Conservation (phyloP, 495 filamentous ascomycete genomes). For the Saxispiralis lemnorum region DNA sequence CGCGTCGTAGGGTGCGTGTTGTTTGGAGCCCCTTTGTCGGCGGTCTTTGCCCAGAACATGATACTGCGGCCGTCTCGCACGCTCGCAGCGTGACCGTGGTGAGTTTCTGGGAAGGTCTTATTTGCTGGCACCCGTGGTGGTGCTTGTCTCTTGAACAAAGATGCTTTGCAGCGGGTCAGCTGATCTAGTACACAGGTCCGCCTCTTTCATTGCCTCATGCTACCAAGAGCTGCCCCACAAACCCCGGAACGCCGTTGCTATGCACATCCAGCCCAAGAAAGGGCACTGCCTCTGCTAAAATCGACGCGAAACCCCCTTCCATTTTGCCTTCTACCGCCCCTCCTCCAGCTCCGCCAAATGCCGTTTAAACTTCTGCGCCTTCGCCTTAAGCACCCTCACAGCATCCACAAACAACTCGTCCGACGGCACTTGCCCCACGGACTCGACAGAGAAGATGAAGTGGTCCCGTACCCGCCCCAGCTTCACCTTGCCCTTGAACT, state of each 20-base stretch:
- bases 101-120: too few species aligned
- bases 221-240: too few species aligned
- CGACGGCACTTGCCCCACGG: constrained; percentile 80
- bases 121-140: too few species aligned
- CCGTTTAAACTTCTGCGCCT: constrained; percentile 47
- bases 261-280: neutral
- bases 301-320: neutral
- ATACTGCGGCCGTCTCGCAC: too few species aligned
- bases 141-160: too few species aligned
- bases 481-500: constrained; percentile 90
- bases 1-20: too few species aligned
- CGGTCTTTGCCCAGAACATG: too few species aligned
- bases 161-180: too few species aligned
- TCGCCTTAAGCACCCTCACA: constrained; percentile 65
- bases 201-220: too few species aligned
- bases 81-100: too few species aligned
- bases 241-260: neutral
- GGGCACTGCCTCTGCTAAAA: neutral
- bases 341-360: constrained; percentile 39
- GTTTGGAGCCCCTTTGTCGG: too few species aligned
- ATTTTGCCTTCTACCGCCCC: constrained; percentile 16
- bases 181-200: too few species aligned
- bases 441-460: constrained; percentile 93
- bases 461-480: constrained; percentile 79
- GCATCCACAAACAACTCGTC: constrained; percentile 81